Base-by-base conservation (phyloP, 768 basidiomycete species). In the Tulasnella sp. region DNA sequence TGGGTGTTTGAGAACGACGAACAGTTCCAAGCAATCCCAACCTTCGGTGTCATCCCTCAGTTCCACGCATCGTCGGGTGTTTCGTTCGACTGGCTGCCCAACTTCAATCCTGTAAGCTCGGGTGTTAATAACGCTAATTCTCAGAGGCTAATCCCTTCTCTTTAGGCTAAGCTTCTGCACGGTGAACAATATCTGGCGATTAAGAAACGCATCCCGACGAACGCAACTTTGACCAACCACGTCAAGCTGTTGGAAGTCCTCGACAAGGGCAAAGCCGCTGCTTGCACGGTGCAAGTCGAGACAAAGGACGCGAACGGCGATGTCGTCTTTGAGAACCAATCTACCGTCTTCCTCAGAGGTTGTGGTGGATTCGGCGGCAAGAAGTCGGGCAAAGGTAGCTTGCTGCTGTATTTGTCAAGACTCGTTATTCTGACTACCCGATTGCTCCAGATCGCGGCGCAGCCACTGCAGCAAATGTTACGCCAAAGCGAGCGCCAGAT, bases 311-410 rank as follows among this genome's bases (percentile, higher is more conserved):
- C 90, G 77, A 87, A 89, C 0, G 95, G 94, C 2, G 83, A 90
- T 71, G 81, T 92, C 69, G 84, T 98, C 69, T 96, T 93, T 78
- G 94, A 97, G 81, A 97, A 93, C 80, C 92, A 95, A 79, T 86
- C 88, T 14, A 99, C 96, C 0, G 83, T 95, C 1, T 91, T 98
- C 80, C 88, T 96, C 75, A 92, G 97, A 71, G 95, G 95, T 1
- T 85, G 92, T 32, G 97, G 97, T n/a, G 95, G 95, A 0, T 97
- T 99, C 79, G 94, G 94, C 2, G 97, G 97, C 19, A 93, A 91
- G 82, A 91, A 92, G 72, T 81, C 80, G 36, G 95, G 94, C 37
- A 87, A 82, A 65, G 92, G 95, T 93, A 77, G 74, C 84, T 76
- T 8, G 16, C n/a, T 65, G 12, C 19, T 40, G 22, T 41, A 26